Conservation (phyloP, 2,329 filamentous ascomycete species). For the Scedosporium apiospermum region DNA sequence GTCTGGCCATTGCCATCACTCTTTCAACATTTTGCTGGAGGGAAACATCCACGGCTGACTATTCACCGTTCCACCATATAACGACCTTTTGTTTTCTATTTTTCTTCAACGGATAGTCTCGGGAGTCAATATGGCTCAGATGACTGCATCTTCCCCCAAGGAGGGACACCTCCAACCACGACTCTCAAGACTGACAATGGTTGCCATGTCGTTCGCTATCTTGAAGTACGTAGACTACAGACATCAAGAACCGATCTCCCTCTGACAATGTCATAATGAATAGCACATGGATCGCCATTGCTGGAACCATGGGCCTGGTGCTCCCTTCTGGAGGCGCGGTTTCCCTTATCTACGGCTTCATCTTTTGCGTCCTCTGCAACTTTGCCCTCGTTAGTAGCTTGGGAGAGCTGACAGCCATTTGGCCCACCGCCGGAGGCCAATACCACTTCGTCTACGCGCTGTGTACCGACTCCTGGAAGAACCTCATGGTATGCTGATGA, state of each 20-base stretch:
- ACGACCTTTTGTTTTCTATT: too few species aligned
- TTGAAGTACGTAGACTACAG: constrained; percentile 19
- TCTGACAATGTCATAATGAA: too few species aligned
- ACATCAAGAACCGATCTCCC: too few species aligned
- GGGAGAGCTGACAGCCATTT: constrained; percentile 32
- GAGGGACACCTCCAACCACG: constrained; percentile 24
- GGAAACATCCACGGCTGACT: too few species aligned
- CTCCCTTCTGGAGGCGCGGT: constrained; percentile 31
- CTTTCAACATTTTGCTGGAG: too few species aligned
- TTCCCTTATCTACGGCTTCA: constrained; percentile 32
- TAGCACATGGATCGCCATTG: too few species aligned
- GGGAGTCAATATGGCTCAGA: too few species aligned
- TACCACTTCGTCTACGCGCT: constrained; percentile 34
- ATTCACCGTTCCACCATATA: too few species aligned
- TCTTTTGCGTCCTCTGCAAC: constrained; percentile 35
- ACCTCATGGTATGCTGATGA: constrained; percentile 19
- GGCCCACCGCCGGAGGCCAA: constrained; percentile 36
- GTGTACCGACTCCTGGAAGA: constrained; percentile 27
- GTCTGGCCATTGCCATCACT: too few species aligned
- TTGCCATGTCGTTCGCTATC: constrained; percentile 33
- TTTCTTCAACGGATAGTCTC: too few species aligned
- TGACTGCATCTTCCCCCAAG: too few species aligned
- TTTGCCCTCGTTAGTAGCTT: constrained; percentile 30
- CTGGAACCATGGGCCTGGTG: constrained; percentile 24
- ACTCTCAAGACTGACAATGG: constrained; percentile 30